Percentiles rank a stretch among this genome's conserved stretches.
phyloP scores from a whole-genome alignment of 176 grass and related monocot species.

The Carex scoparia region DNA sequence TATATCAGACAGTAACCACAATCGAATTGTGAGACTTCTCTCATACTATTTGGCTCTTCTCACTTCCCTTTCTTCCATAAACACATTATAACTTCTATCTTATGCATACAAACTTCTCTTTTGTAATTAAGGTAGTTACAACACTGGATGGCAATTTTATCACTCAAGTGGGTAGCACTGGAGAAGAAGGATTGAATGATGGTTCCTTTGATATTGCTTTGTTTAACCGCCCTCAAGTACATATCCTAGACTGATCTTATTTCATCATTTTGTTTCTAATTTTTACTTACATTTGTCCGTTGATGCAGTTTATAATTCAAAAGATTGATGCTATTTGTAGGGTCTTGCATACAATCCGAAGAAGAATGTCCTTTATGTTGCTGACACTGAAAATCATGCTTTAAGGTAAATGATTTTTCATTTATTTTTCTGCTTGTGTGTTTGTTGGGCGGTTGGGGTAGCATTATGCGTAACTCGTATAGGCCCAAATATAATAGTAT shows the following conservation, averaged over 20 bases:
- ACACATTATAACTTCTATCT: constrained; percentile 21
- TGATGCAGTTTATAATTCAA: constrained; percentile 2
- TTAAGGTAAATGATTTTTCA: constrained; percentile 49
- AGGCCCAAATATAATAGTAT: neutral
- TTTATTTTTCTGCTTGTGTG: neutral
- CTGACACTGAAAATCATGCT: constrained; percentile 96
- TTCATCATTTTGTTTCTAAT: constrained; percentile 1
- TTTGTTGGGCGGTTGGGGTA: neutral
- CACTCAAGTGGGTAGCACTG: constrained; percentile 79
- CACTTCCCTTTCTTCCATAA: constrained; percentile 20
- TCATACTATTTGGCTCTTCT: neutral
- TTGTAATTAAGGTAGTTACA: constrained; percentile 67
- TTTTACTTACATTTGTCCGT: neutral
- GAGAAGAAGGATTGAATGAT: constrained; percentile 85
- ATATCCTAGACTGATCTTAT: constrained; percentile 19
- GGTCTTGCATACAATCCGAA: constrained; percentile 88
- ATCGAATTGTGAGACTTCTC: constrained; percentile 74
- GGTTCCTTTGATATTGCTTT: constrained; percentile 66
- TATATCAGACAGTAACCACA: constrained; percentile 97
- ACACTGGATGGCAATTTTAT: constrained; percentile 78
- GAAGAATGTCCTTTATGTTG: constrained; percentile 90
- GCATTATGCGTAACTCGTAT: neutral
- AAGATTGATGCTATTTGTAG: constrained; percentile 34
- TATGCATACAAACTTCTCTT: constrained; percentile 16
- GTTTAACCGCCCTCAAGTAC: constrained; percentile 96